Evolutionary conservation across 148 eudicot species (phyloP), one percentile per base, ranked within the genome.

Genomic region (Amaranthus cruentus): DNA sequence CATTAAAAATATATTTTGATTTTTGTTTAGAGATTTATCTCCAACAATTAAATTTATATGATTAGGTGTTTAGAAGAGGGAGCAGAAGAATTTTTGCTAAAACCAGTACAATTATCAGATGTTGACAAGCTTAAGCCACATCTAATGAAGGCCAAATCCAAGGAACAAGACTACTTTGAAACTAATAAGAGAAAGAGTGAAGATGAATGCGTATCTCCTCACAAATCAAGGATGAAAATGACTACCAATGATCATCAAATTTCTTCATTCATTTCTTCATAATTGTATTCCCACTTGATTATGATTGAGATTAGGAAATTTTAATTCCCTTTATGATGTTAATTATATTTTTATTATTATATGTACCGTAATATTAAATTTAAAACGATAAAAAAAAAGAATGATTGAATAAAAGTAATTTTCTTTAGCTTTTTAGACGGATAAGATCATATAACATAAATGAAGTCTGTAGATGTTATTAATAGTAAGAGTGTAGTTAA

Each of bases 11-110:
- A 28, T 28, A 28, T 28, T 28, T 18, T 18, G 18, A 18, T 28
- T 28, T 28, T 28, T 28, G 38, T 28, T 28, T 18, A 18, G 18
- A 18, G 18, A 18, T 18, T 18, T 18, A 18, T 18, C 18, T 28
- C 38, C 38, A 28, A 28, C 38, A 28, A 28, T 64, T 56, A n/a
- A 56, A 66, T 28, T 13, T 21, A 11, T 28, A 5, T 67, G 38
- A 4, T 52, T 73, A 89, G 89, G 79, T 89, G 94, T 73, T 68
- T 89, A 80, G 94, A 89, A 71, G 87, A 86, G 50, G 89, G 91
- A 67, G 91, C 95, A 42, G 85, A 90, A 48, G 88, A 88, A 65
- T 88, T 86, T 71, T 80, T 87, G 52, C 72, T 89, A 13, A 87
- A 89, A 66, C 91, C 91, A 66, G 88, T 89, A 62, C 88, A 78